Evolutionary conservation across 176 grass and related monocot species (phyloP), one percentile per base, ranked within the genome.

Genomic region (Sorghum bicolor): DNA sequence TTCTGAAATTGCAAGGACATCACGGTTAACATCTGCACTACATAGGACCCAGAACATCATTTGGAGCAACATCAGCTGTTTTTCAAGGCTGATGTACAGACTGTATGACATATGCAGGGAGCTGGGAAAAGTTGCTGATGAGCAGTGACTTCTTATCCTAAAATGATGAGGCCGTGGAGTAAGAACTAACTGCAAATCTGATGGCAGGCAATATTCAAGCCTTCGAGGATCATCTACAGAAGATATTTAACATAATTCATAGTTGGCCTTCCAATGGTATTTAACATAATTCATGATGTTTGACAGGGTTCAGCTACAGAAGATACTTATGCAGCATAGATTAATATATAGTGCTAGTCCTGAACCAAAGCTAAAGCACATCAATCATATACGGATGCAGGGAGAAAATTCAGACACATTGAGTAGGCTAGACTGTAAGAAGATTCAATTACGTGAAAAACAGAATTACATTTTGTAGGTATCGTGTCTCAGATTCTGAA

Each of bases 401-500:
- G 26, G 8, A 34, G 60, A 70, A 77, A 57, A 44, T 31, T 75
- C 32, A 38, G 30, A 22, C 26, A 24, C 30, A 79, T 0, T 48
- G 67, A 24, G 48, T 22, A 20, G 33, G 53, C 8, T 65, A 72
- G 20, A 74, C 17, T 33, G 50, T 41, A 62, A 69, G 15, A 80
- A 37, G 48, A 61, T 80, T 80, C 13, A 19, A 48, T 70, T 70
- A 58, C 38, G n/a, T 33, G 55, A 48, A 81, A 81, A 40, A 31
- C 16, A 40, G n/a, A 80, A 82, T 39, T 17, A 75, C 72, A 50
- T 82, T 81, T 76, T 71, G 70, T 53, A 84, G 33, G 57, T 30
- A 28, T 7, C 22, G 48, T 63, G 63, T 85, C 47, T 85, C 82
- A 71, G 64, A 60, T 43, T 69, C 25, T 77, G 71, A 85, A 85